phyloP scores from a whole-genome alignment of 129 eudicot genomes.

The Centaurea solstitialis region DNA sequence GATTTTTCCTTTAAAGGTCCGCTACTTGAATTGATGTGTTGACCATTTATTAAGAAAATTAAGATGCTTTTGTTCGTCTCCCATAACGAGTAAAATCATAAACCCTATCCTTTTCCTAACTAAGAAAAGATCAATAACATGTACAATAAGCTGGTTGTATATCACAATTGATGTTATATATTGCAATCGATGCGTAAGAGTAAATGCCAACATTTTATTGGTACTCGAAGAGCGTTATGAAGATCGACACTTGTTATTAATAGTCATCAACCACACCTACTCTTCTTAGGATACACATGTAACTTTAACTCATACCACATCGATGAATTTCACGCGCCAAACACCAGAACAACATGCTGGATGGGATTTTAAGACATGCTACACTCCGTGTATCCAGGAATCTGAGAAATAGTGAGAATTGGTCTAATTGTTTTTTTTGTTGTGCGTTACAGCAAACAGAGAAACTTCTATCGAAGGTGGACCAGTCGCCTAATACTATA shows the following conservation, averaged over 20 bases:
- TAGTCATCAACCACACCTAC: background rate
- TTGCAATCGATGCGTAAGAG: background rate
- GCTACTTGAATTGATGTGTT: background rate
- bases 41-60: background rate
- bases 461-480: constrained; percentile 59
- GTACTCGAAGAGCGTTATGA: background rate
- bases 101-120: background rate
- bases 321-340: background rate
- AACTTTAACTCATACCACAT: background rate
- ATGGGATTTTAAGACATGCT: too few species aligned
- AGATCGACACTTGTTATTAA: background rate
- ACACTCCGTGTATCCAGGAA: too few species aligned
- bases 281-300: background rate
- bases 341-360: background rate
- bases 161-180: background rate
- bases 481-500: constrained; percentile 71
- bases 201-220: background rate
- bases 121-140: background rate
- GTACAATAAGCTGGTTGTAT: background rate
- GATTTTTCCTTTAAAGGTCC: background rate
- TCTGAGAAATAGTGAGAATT: too few species aligned
- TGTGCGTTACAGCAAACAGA: constrained; percentile 54
- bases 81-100: background rate
- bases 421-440: constrained; percentile 17
- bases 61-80: background rate